Percentiles rank a stretch among this genome's conserved stretches.
These are phyloP conservation scores for Niveomyces coronatus DNA, from an alignment of 2,329 filamentous ascomycete genomes.

Conservation along the genomic window DNA sequence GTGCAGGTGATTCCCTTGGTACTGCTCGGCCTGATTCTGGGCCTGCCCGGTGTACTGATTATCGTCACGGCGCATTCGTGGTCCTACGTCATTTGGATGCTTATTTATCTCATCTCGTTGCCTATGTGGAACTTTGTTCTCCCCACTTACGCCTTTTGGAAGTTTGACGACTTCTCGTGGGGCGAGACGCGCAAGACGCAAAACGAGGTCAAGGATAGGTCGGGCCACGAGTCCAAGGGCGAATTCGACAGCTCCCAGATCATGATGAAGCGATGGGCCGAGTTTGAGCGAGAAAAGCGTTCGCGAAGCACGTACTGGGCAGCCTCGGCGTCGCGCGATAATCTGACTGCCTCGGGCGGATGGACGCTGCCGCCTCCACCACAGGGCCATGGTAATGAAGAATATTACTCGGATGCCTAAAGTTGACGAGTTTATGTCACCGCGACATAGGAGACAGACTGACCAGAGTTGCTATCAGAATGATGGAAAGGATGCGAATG, in stretches of 20 bases:
- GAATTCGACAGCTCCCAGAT: conserved; percentile 99
- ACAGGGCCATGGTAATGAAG: conserved; percentile 37
- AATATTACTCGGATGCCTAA: conserved; percentile 45
- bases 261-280: conserved; percentile 97
- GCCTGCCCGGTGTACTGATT: conserved; percentile 85
- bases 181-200: conserved; percentile 94
- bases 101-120: conserved; percentile 86
- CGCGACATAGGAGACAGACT: conserved; percentile 13
- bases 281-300: conserved; percentile 69
- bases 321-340: conserved; percentile 36
- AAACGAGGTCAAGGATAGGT: conserved; percentile 81
- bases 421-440: not conserved
- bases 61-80: conserved; percentile 86
- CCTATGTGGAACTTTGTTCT: conserved; percentile 98
- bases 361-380: conserved; percentile 31
- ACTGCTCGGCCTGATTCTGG: conserved; percentile 80
- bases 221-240: conserved; percentile 76
- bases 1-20: conserved; percentile 86
- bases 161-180: conserved; percentile 99
- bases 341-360: conserved; percentile 28
- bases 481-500: too few species aligned
- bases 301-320: conserved; percentile 41
- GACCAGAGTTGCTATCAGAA: too few species aligned
- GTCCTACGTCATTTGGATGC: conserved; percentile 93
- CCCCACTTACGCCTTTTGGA: conserved; percentile 94